Conservation (phyloP, 2,329 filamentous ascomycete species). For the Verticillium dahliae region DNA sequence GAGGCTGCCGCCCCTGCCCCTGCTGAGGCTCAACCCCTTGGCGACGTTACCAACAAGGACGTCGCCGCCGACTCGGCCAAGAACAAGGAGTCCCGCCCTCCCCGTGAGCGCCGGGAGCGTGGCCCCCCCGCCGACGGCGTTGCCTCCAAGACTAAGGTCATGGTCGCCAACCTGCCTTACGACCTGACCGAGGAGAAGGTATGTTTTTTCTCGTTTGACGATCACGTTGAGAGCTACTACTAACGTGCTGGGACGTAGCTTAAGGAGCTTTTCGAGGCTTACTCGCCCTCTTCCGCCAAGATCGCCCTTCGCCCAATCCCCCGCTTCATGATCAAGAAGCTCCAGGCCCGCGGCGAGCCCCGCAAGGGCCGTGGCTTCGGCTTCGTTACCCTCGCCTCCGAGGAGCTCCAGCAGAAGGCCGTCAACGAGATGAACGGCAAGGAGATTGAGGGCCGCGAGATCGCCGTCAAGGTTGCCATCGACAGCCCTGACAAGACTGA, state of each 20-base stretch:
- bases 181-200: constrained; percentile 98
- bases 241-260: constrained; percentile 50
- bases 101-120: constrained; percentile 67
- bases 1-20: constrained; percentile 38
- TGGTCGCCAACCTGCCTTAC: constrained; percentile 99
- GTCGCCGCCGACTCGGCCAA: constrained; percentile 56
- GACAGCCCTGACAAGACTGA: constrained; percentile 96
- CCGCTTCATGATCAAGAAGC: constrained; percentile 99
- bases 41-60: constrained; percentile 54
- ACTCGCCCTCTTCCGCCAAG: constrained; percentile 91
- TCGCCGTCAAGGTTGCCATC: constrained; percentile 99
- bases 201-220: constrained; percentile 20
- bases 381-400: constrained; percentile 91
- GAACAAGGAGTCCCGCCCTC: constrained; percentile 41
- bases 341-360: constrained; percentile 93
- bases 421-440: constrained; percentile 98
- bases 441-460: constrained; percentile 97
- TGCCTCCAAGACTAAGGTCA: constrained; percentile 99
- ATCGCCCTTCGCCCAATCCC: constrained; percentile 97
- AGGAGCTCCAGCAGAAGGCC: constrained; percentile 96
- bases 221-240: not conserved
- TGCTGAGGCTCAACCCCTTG: constrained; percentile 51
- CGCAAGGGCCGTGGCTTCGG: constrained; percentile 99
- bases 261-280: constrained; percentile 91
- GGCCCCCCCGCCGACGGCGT: constrained; percentile 96